These are phyloP conservation scores for Penicillium salamii DNA, from an alignment of 495 filamentous ascomycete genomes.

Conservation along the genomic window DNA sequence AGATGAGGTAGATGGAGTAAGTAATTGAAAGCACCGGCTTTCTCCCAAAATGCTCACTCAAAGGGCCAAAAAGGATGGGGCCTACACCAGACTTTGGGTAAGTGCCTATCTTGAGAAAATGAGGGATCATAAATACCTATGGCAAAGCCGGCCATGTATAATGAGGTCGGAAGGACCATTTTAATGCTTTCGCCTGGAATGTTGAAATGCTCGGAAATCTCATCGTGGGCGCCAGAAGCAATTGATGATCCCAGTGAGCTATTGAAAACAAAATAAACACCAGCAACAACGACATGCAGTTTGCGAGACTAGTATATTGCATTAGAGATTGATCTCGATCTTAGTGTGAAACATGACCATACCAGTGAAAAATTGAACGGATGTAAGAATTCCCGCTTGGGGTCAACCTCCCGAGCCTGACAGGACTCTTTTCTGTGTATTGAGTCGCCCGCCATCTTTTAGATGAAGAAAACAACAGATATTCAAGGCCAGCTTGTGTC, in stretches of 20 bases:
- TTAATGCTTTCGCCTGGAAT: conserved; percentile 2
- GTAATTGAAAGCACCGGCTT: conserved; percentile 26
- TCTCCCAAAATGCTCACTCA: conserved; percentile 37
- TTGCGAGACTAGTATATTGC: background rate
- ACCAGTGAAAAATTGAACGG: conserved; percentile 3
- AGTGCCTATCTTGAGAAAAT: background rate
- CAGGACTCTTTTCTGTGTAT: background rate
- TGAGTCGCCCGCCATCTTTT: background rate
- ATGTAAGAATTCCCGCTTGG: background rate
- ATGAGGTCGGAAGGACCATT: conserved; percentile 5
- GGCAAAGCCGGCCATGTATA: conserved; percentile 4
- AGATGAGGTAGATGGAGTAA: conserved; percentile 32
- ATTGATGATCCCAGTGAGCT: conserved; percentile 4
- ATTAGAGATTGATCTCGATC: background rate
- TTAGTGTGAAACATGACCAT: background rate
- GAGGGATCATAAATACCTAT: background rate
- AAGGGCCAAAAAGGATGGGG: conserved; percentile 27
- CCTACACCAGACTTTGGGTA: background rate
- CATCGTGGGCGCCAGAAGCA: conserved; percentile 5
- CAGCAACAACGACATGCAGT: conserved; percentile 2
- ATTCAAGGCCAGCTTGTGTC: background rate
- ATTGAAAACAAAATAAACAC: conserved; percentile 4
- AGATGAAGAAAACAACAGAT: background rate
- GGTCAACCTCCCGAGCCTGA: background rate
- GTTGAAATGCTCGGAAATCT: background rate